Base-by-base conservation (phyloP, 306 rosid species). In the Begonia masoniana region DNA sequence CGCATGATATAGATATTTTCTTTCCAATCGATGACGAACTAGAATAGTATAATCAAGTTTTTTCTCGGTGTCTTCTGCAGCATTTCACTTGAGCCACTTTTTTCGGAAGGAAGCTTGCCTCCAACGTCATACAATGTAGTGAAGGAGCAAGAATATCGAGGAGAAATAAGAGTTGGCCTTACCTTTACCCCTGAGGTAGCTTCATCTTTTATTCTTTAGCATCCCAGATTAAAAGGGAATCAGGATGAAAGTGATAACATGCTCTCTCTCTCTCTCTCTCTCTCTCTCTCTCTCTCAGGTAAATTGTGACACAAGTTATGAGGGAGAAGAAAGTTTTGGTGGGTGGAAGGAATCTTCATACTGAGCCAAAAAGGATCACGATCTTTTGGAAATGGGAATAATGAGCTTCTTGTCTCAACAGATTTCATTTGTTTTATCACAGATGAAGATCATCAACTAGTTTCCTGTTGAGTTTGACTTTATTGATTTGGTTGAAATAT, bases 301-400 rank as follows among this genome's bases (percentile, higher is more conserved):
- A 45, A 45, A 10, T n/a, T 45, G n/a, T n/a, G 49, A 45, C 49
- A 11, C 14, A 6, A n/a, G 15, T 10, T 45, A 10, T 8, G 67
- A 61, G 52, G 72, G 60, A 64, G 74, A 63, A 7, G 70, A 78
- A 41, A 47, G 57, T 63, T 47, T 61, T 15, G 88, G 88, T 43
- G 96, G 96, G 49, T 86, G 88, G 88, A 82, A 78, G 46, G 65
- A 82, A 41, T 86, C 96, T 11, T 6, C 64, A 31, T 31, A 5
- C 7, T 31, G 39, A 31, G 35, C 35, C 39, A 31, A 31, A 7
- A 31, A 31, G 39, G 39, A 26, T 31, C 39, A 31, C 8, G 8
- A 31, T 31, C 39, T 31, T 31, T 31, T 5, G 39, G 39, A 31
- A 31, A 31, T 31, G 9, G 9, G 39, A 31, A 31, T 31, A 5